Evolutionary conservation across 352 stramenopile species (phyloP), one percentile per base, ranked within the genome.

Genomic region (Peronospora destructor): DNA sequence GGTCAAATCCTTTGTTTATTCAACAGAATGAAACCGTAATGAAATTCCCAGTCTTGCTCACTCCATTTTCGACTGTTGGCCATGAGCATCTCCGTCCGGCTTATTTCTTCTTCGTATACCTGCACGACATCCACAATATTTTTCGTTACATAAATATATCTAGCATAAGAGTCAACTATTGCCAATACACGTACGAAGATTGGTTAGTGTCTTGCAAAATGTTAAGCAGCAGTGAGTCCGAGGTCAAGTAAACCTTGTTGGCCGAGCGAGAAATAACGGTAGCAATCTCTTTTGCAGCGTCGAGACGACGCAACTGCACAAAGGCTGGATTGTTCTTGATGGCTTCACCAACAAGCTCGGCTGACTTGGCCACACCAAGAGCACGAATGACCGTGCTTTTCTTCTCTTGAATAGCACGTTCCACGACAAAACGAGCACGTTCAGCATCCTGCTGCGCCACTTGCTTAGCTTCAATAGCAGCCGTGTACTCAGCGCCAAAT

Each of bases 241-340:
- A 95, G 68, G 89, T 98, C 59, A 99, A 74, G 76, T 98, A 99
- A 8, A 98, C 87, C 68, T 97, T 97, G 76, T 99, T 98, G 53
- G 90, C 82, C 66, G 87, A 98, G 45, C 73, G 76, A 12, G 90
- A 87, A 45, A 99, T 95, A 55, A 96, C 95, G 49, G 91, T 84
- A 42, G 97, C 96, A 73, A 99, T 99, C 46, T 99, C 96, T 71
- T 97, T 98, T 26, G 97, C 96, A 17, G 96, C 91, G 68, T 99
- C 96, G 62, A 99, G 97, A 51, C 95, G 89, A 75, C 96, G 88
- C 54, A 99, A 76, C 73, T 99, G 94, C 74, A 99, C 95, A 75
- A 99, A 99, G 36, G 93, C 97, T 51, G 96, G 96, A 79, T 99
- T 99, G 72, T 97, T 96, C 85, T 98, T 97, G 64, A 99, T 98